These are phyloP conservation scores for Blastomyces emzantsi DNA, from an alignment of 2,329 filamentous ascomycete species.

Conservation along the genomic window DNA sequence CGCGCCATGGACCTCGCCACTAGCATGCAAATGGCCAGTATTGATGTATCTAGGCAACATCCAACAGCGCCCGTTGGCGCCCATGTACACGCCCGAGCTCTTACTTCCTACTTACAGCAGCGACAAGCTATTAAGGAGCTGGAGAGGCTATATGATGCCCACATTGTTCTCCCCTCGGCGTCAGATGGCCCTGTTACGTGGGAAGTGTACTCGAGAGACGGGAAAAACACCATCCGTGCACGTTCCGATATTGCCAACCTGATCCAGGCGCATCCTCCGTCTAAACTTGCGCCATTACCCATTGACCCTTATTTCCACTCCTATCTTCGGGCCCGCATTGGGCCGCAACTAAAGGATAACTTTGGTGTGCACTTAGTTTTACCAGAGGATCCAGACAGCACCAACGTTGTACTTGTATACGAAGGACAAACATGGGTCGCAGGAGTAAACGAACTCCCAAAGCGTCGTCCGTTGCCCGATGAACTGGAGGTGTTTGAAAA, in stretches of 20 bases:
- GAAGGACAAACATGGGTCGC: constrained; percentile 33
- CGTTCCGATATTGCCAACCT: constrained; percentile 43
- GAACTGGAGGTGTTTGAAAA: constrained; percentile 50
- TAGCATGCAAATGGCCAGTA: constrained; percentile 72
- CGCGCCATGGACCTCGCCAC: constrained; percentile 82
- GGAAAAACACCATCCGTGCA: constrained; percentile 58
- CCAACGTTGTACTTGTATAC: constrained; percentile 43
- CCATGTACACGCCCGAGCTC: constrained; percentile 68
- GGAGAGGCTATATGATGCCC: constrained; percentile 70
- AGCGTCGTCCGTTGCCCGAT: constrained; percentile 45
- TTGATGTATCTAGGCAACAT: constrained; percentile 76
- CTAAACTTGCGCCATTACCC: constrained; percentile 36
- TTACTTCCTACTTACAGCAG: constrained; percentile 80
- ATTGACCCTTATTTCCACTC: constrained; percentile 44
- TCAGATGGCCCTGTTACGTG: constrained; percentile 62
- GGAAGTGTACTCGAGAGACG: constrained; percentile 81
- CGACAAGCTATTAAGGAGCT: constrained; percentile 73
- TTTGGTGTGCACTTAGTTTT: constrained; percentile 42
- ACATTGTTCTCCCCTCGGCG: constrained; percentile 69
- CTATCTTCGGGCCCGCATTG: constrained; percentile 35
- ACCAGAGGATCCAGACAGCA: constrained; percentile 35
- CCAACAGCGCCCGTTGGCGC: constrained; percentile 62
- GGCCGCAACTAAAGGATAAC: constrained; percentile 32
- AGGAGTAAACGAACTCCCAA: constrained; percentile 44
- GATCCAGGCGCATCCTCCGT: constrained; percentile 41